Evolutionary conservation across 768 basidiomycete genomes (phyloP).

Genomic region (Suillus sp.): DNA sequence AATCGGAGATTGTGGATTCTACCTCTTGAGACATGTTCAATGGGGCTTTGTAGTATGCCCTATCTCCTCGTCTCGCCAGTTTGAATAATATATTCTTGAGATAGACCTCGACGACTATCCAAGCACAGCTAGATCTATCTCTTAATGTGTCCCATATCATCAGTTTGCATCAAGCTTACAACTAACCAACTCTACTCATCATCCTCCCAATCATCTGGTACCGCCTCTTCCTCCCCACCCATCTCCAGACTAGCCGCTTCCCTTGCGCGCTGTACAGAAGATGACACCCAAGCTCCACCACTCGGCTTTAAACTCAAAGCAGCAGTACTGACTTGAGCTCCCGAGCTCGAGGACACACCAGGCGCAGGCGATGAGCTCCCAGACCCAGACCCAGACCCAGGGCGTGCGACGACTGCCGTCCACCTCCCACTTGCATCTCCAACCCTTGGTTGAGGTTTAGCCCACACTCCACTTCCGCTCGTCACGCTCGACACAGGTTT

Average conservation of each 20-base stretch:
- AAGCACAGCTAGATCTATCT: background rate
- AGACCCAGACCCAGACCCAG: constrained; percentile 17
- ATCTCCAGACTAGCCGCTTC: constrained; percentile 6
- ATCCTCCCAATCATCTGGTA: constrained; percentile 63
- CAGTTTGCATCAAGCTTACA: background rate
- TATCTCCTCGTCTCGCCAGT: too few relatives aligned
- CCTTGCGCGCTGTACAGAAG: constrained; percentile 20
- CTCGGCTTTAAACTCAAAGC: constrained; percentile 3
- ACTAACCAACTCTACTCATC: constrained; percentile 34
- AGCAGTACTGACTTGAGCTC: constrained; percentile 7
- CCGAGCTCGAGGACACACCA: background rate
- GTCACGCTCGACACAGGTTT: constrained; percentile 9
- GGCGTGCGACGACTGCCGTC: constrained; percentile 22
- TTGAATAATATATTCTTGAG: background rate
- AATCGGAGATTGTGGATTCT: too few relatives aligned
- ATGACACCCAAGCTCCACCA: constrained; percentile 24
- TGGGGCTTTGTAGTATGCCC: background rate
- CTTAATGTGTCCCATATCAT: background rate
- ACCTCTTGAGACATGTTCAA: too few relatives aligned
- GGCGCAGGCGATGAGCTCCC: constrained; percentile 6
- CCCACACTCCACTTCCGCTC: background rate
- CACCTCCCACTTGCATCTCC: constrained; percentile 19
- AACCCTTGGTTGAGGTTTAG: constrained; percentile 13
- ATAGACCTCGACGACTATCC: background rate
- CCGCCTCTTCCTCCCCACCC: constrained; percentile 19